Conservation (phyloP, 345 rosid genomes). For the Psidium guajava region DNA sequence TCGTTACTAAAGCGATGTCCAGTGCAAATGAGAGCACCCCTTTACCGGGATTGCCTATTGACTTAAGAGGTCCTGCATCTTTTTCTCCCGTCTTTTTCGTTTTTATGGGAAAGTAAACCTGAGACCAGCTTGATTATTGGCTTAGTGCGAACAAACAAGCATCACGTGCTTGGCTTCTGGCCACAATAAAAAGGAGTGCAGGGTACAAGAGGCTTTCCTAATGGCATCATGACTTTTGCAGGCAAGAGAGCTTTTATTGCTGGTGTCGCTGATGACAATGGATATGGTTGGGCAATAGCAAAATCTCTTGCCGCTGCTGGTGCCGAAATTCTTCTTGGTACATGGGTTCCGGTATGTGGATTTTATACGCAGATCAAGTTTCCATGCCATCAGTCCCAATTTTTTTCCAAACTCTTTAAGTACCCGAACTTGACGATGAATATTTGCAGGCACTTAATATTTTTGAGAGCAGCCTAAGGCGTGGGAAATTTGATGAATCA, state of each 20-base stretch:
- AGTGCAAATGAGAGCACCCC: conserved; percentile 5
- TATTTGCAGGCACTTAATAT: conserved; percentile 44
- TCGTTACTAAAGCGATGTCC: conserved; percentile 19
- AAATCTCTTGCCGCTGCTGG: conserved; percentile 67
- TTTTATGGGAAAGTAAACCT: background rate
- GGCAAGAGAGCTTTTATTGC: conserved; percentile 64
- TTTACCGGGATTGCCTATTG: conserved; percentile 41
- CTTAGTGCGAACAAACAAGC: background rate
- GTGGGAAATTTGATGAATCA: conserved; percentile 52
- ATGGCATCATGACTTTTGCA: background rate
- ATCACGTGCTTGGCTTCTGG: background rate
- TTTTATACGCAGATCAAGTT: background rate
- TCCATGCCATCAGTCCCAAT: background rate
- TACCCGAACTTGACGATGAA: background rate
- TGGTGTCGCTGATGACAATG: conserved; percentile 61
- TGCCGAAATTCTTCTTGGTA: conserved; percentile 56
- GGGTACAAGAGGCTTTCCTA: background rate
- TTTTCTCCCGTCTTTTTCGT: background rate
- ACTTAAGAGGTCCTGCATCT: conserved; percentile 31
- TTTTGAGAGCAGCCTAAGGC: conserved; percentile 42
- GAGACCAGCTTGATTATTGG: background rate
- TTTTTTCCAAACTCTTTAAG: background rate
- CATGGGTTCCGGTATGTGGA: conserved; percentile 56
- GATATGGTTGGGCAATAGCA: conserved; percentile 73
- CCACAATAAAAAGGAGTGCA: background rate